These are phyloP conservation scores for Plasmodium knowlesi DNA, from an alignment of 169 alveolate genomes.

Conservation along the genomic window DNA sequence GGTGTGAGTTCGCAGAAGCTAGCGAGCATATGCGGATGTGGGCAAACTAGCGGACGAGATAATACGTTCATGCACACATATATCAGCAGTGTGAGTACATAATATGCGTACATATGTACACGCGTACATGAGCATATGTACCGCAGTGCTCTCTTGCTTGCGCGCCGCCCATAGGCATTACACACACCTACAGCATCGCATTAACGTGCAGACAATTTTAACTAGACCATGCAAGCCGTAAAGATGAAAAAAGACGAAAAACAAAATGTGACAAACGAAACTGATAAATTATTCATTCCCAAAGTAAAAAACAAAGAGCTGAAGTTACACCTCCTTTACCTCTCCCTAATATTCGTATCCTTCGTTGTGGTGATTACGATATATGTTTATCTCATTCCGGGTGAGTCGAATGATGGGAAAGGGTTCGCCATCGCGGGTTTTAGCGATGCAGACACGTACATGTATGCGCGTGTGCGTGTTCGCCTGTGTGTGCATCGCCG, in stretches of 20 bases:
- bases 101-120: not conserved
- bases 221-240: conserved; percentile 1
- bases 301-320: conserved; percentile 29
- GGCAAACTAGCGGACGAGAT: not conserved
- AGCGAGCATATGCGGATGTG: not conserved
- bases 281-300: not conserved
- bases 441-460: not conserved
- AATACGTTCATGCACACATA: not conserved
- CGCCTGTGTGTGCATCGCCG: not conserved
- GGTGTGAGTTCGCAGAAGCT: not conserved
- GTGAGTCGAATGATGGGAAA: not conserved
- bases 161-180: not conserved
- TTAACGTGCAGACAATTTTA: not conserved
- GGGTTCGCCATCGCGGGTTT: not conserved
- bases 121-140: not conserved
- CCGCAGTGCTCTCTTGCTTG: not conserved
- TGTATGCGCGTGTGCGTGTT: not conserved
- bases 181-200: not conserved
- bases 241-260: conserved; percentile 53
- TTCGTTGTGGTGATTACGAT: conserved; percentile 15
- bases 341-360: conserved; percentile 14
- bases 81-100: not conserved
- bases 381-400: conserved; percentile 53
- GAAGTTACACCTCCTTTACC: conserved; percentile 47
- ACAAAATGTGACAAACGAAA: not conserved